Conservation (phyloP, 208 protist species). For the Acanthamoeba polyphaga region DNA sequence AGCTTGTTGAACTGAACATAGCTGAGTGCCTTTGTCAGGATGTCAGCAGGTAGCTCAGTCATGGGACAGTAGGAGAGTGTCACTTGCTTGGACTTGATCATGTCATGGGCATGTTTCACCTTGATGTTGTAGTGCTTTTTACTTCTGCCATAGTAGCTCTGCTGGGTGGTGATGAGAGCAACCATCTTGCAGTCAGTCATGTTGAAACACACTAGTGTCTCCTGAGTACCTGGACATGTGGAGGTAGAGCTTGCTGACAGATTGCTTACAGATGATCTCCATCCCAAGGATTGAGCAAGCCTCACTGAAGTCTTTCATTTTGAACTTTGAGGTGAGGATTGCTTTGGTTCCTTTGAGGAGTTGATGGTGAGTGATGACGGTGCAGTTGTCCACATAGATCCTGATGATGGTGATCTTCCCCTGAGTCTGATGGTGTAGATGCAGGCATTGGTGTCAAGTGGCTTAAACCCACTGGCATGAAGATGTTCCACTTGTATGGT, state of each 20-base stretch:
- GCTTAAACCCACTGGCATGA: background rate
- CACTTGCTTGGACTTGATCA: background rate
- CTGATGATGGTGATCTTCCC: background rate
- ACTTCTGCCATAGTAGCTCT: background rate
- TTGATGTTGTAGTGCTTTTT: conserved; percentile 54
- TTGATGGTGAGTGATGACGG: background rate
- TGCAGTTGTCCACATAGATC: conserved; percentile 7
- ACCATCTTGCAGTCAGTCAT: background rate
- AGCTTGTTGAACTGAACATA: background rate
- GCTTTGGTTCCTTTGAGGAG: background rate
- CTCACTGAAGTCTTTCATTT: background rate
- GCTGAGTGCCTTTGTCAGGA: background rate
- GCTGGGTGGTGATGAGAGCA: background rate
- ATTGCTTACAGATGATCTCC: background rate
- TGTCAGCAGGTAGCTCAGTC: background rate
- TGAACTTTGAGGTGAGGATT: background rate
- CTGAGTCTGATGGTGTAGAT: background rate
- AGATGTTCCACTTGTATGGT: background rate
- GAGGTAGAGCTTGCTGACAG: background rate
- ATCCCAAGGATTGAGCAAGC: background rate
- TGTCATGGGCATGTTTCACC: background rate
- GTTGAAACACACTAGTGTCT: background rate
- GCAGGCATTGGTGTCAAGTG: background rate
- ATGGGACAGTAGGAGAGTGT: background rate
- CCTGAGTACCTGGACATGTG: background rate